phyloP scores from a whole-genome alignment of 2,329 filamentous ascomycete species.

The Blastomyces percursus region DNA sequence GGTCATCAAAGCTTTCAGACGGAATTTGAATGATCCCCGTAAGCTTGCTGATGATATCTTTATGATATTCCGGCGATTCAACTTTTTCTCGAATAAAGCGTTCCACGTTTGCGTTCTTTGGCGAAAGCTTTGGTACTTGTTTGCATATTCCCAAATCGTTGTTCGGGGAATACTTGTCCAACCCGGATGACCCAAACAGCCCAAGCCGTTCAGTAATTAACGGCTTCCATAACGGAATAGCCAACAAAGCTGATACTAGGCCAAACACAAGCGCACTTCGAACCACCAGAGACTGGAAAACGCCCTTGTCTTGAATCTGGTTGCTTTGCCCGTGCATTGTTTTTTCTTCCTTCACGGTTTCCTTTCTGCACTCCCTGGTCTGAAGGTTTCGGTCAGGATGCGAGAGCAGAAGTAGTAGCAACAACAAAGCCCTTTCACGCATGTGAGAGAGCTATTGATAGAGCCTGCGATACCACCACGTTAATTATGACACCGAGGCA shows the following conservation, averaged over 20 bases:
- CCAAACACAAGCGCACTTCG: not conserved
- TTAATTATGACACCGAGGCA: not conserved
- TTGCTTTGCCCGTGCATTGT: not conserved
- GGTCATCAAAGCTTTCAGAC: conserved; percentile 44
- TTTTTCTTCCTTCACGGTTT: not conserved
- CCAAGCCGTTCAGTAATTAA: not conserved
- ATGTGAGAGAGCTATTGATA: not conserved
- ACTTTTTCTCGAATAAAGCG: conserved; percentile 12
- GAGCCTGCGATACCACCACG: not conserved
- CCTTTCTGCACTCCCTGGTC: not conserved
- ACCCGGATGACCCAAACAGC: not conserved
- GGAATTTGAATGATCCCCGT: conserved; percentile 37
- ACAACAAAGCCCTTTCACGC: not conserved
- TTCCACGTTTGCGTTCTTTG: conserved; percentile 14
- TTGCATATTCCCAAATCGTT: not conserved
- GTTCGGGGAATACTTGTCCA: not conserved
- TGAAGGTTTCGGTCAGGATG: not conserved
- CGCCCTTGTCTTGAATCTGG: not conserved
- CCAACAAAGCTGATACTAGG: not conserved
- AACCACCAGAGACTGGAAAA: not conserved
- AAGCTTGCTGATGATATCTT: conserved; percentile 13
- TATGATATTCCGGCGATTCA: conserved; percentile 10
- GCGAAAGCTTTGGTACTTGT: conserved; percentile 15
- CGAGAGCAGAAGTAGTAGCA: not conserved
- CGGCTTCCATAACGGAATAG: not conserved